Percentiles rank a stretch among this genome's conserved stretches.
phyloP scores from a whole-genome alignment of 495 filamentous ascomycete genomes.

The Hyphodiscus hymeniophilus region DNA sequence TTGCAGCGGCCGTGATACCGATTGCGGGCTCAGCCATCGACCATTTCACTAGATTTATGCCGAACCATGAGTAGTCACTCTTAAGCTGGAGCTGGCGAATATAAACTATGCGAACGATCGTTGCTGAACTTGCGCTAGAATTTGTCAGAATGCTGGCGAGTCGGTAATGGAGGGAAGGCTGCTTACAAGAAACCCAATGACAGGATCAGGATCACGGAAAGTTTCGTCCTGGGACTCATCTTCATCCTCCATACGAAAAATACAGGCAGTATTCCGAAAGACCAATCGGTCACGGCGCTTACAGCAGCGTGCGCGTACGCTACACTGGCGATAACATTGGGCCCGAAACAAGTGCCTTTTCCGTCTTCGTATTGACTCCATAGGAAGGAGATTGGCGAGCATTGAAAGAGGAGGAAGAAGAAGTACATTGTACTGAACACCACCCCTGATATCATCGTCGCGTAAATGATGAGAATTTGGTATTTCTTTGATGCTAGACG shows the following conservation, averaged over 20 bases:
- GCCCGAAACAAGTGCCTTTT: conserved; percentile 17
- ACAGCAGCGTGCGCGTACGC: conserved; percentile 23
- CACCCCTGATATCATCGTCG: conserved; percentile 17
- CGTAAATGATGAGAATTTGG: conserved; percentile 29
- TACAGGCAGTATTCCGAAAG: conserved; percentile 32
- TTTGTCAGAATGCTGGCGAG: not conserved
- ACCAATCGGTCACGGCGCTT: conserved; percentile 26
- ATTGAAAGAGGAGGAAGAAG: conserved; percentile 34
- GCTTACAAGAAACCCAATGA: conserved; percentile 25
- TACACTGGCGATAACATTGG: conserved; percentile 9
- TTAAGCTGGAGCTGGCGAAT: conserved; percentile 15
- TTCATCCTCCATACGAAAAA: conserved; percentile 33
- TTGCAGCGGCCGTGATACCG: conserved; percentile 20
- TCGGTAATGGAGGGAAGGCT: not conserved
- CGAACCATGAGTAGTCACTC: conserved; percentile 14
- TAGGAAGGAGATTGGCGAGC: conserved; percentile 26
- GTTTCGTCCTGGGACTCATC: conserved; percentile 26
- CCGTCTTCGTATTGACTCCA: conserved; percentile 23
- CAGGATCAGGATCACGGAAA: conserved; percentile 25
- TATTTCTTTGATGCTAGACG: conserved; percentile 28
- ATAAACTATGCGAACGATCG: conserved; percentile 31
- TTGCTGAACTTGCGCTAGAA: conserved; percentile 16
- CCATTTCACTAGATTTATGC: conserved; percentile 23
- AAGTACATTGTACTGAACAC: conserved; percentile 28
- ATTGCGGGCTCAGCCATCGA: conserved; percentile 22